A percentile compares a stretch with the other conserved stretches of the same genome.
Evolutionary conservation across 192 early-diverging fungal genomes (phyloP).

Genomic region (Coemansia sp.): DNA sequence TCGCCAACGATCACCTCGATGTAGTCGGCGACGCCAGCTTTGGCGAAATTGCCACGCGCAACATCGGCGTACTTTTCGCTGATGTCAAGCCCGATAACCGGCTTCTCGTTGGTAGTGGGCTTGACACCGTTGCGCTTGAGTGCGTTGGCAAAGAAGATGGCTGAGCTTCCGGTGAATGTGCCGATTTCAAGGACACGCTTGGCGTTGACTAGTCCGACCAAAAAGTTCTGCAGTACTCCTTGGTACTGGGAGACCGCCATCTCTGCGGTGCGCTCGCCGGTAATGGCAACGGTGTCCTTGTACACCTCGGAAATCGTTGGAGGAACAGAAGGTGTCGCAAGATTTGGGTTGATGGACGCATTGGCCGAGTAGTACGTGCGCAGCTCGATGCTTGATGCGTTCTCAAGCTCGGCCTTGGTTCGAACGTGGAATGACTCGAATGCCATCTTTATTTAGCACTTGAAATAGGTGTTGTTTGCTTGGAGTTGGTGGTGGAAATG

Average conservation of each 20-base stretch:
- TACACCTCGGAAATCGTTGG: constrained; percentile 19
- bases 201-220: constrained; percentile 56
- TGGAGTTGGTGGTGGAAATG: no score
- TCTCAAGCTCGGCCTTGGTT: constrained; percentile 15
- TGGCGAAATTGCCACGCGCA: constrained; percentile 47
- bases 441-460: not conserved
- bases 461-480: no score
- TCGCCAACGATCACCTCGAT: constrained; percentile 49
- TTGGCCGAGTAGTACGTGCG: constrained; percentile 27
- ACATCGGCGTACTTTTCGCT: constrained; percentile 52
- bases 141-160: constrained; percentile 68
- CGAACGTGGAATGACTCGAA: constrained; percentile 1
- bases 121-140: constrained; percentile 50
- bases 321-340: constrained; percentile 21
- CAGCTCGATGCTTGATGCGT: constrained; percentile 16
- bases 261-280: constrained; percentile 10
- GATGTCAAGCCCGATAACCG: constrained; percentile 58
- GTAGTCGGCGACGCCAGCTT: constrained; percentile 31
- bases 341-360: constrained; percentile 32
- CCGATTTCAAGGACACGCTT: constrained; percentile 65
- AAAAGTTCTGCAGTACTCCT: constrained; percentile 54
- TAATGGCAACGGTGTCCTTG: constrained; percentile 9
- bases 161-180: constrained; percentile 63
- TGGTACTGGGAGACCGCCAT: constrained; percentile 56
- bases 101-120: constrained; percentile 18